phyloP scores from a whole-genome alignment of 176 grass and related monocot species.

The Ampelocalamus luodianensis region DNA sequence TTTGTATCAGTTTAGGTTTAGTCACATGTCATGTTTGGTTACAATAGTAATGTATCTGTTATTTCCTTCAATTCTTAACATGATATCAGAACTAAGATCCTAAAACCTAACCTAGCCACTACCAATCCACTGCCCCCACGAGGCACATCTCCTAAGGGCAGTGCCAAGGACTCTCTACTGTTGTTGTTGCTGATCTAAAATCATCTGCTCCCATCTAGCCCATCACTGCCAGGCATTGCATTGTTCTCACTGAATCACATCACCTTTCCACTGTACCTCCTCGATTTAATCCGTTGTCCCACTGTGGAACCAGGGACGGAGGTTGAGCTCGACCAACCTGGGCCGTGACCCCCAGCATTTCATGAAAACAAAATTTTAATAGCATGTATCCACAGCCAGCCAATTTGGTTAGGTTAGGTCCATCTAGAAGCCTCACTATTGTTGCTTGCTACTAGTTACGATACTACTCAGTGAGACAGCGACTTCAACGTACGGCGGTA shows the following conservation, averaged over 20 bases:
- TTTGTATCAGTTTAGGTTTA: background rate
- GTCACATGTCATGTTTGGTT: background rate
- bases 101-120: background rate
- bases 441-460: no score
- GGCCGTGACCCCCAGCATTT: no score
- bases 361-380: no score
- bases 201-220: background rate
- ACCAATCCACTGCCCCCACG: background rate
- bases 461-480: no score
- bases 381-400: no score
- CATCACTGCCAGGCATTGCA: background rate
- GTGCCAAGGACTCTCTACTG: background rate
- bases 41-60: background rate
- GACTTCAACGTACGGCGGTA: no score
- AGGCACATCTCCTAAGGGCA: background rate
- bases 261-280: background rate
- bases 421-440: no score
- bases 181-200: background rate
- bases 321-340: no score
- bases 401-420: no score
- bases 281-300: background rate
- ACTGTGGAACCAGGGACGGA: no score
- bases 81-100: background rate
- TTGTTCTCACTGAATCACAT: background rate
- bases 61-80: background rate